Conservation (phyloP, 495 filamentous ascomycete species). For the Penicillium salamii region DNA sequence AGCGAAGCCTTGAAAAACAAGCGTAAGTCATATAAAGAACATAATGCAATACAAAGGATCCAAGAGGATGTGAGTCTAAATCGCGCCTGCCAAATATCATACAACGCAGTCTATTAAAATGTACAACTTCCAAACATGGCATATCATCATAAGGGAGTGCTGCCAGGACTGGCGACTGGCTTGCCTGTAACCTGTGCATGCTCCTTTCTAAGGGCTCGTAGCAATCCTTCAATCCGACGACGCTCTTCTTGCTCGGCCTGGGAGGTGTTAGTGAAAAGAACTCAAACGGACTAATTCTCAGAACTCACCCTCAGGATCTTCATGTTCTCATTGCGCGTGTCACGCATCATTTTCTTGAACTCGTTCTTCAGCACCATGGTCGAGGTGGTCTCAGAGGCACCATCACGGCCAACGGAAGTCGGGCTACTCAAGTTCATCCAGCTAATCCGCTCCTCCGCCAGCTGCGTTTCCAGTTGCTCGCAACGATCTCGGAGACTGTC, state of each 20-base stretch:
- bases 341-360: constrained; percentile 90
- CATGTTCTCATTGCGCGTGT: constrained; percentile 68
- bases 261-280: constrained; percentile 15
- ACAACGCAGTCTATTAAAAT: constrained; percentile 17
- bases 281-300: constrained; percentile 1
- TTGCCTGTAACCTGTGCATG: constrained; percentile 48
- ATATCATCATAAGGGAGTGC: constrained; percentile 43
- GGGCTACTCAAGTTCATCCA: constrained; percentile 65
- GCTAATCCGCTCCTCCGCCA: constrained; percentile 69
- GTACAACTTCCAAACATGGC: constrained; percentile 12
- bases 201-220: constrained; percentile 56
- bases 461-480: constrained; percentile 62
- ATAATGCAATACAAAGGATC: no score
- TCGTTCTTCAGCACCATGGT: constrained; percentile 74
- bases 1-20: not conserved
- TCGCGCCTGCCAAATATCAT: constrained; percentile 26
- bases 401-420: constrained; percentile 43
- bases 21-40: not conserved
- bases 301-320: constrained; percentile 64
- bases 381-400: constrained; percentile 57
- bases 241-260: constrained; percentile 74
- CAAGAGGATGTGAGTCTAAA: no score
- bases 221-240: constrained; percentile 58
- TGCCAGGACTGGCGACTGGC: constrained; percentile 48
- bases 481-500: constrained; percentile 67